Evolutionary conservation across 305 asterid species (phyloP), one percentile per base, ranked within the genome.

Genomic region (Rubia balearica): DNA sequence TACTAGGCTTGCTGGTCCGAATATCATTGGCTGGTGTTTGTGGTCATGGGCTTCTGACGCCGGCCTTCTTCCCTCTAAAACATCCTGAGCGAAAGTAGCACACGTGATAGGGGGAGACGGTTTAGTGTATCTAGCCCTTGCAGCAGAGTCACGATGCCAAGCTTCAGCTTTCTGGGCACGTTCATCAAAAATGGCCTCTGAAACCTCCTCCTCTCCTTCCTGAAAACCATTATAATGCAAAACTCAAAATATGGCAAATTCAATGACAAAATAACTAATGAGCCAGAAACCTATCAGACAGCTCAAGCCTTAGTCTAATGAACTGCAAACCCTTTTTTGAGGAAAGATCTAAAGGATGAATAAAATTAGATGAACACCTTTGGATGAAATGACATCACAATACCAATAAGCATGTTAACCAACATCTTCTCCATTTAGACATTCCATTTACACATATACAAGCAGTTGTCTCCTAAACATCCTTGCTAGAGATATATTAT

Each of bases 51-150:
- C 72, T 74, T 94, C 88, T n/a, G 96, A 86, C 71, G 81, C 90
- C 9, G 76, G 64, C 22, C 94, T 88, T 76, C 99, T 84, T 68
- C 99, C 99, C 80, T 94, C 99, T 57, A 94, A 66, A 65, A 94
- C 96, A 75, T 94, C 97, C 81, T 94, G 99, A 53, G 99, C 99
- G 75, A 89, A 94, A 73, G 99, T 91, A 71, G 97, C 96, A 85
- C 99, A 94, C 45, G 99, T 91, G 76, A 94, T 94, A 56, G 99
- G 99, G 43, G 85, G 53, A 16, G 97, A 88, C 16, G 99, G 92
- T 71, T 83, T 88, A 3, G 87, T 77, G 78, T 69, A 85, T 68
- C 80, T 84, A 70, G 88, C 89, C 76, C 90, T 85, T 56, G 90
- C 67, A n/a, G 93, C 96, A 56, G 96, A 92, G 80, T 84, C 75